phyloP scores from a whole-genome alignment of 1,284 basidiomycete genomes.

The Sporisorium sorghi region DNA sequence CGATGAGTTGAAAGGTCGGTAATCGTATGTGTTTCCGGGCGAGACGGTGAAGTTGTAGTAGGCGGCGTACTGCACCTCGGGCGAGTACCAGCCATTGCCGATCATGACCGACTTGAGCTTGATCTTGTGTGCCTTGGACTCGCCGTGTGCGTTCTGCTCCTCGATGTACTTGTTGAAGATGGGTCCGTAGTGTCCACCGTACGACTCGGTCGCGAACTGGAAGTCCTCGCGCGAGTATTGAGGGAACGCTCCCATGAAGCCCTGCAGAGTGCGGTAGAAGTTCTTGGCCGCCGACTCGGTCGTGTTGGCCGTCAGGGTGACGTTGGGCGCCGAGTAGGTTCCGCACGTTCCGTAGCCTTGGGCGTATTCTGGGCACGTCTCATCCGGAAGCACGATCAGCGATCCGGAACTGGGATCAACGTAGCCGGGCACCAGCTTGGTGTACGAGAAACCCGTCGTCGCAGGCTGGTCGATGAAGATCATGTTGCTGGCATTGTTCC shows the following conservation, averaged over 20 bases:
- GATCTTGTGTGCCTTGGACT: constrained; percentile 72
- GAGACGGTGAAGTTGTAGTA: constrained; percentile 61
- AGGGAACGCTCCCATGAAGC: constrained; percentile 59
- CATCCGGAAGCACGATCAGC: constrained; percentile 34
- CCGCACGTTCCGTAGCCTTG: constrained; percentile 44
- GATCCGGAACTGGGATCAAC: constrained; percentile 29
- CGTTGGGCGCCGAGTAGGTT: constrained; percentile 48
- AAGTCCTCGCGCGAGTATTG: constrained; percentile 71
- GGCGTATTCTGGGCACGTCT: constrained; percentile 46
- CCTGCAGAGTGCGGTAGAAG: constrained; percentile 74
- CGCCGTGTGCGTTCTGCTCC: constrained; percentile 75
- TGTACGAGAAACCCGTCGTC: constrained; percentile 55
- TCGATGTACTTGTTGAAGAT: constrained; percentile 73
- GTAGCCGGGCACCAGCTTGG: constrained; percentile 48
- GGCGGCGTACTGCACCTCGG: constrained; percentile 52
- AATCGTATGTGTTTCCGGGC: constrained; percentile 56
- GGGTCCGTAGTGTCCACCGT: constrained; percentile 75
- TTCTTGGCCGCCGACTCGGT: constrained; percentile 58
- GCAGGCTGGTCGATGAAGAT: constrained; percentile 80
- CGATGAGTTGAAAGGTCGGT: constrained; percentile 44
- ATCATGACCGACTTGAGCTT: constrained; percentile 77
- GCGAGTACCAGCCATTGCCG: constrained; percentile 70
- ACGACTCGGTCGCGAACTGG: constrained; percentile 74
- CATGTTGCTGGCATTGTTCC: constrained; percentile 78
- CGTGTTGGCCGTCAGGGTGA: constrained; percentile 50